Base-by-base conservation (phyloP, 345 rosid genomes). In the Gossypium ekmanianum region DNA sequence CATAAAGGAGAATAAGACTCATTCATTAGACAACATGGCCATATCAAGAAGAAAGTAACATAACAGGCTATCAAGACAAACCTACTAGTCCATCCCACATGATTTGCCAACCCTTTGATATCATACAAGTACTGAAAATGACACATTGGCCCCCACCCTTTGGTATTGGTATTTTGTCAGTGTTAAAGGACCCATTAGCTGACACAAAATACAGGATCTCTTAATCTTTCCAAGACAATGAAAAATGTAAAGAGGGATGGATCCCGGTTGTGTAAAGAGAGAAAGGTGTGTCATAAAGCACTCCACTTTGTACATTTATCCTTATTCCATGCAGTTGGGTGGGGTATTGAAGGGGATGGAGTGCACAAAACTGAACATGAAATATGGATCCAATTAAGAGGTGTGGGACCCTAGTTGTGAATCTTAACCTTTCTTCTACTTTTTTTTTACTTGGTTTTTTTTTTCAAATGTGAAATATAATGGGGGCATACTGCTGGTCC, bases 251-350 rank as follows among this genome's bases (percentile, higher is more conserved):
- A 48, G 20, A 12, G 54, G n/a, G 16, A 13, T 13, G 20, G 81
- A 69, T 12, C 77, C 78, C 80, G 47, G 52, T 7, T 18, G 56
- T 74, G 73, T 69, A 79, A 79, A 74, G 81, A 18, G 61, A 50
- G 74, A 64, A 82, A 77, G 77, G 76, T 20, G 68, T 74, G 71
- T 64, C 79, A 75, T 75, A 62, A 80, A 77, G 79, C 59, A 55
- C 57, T 41, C 76, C 71, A 56, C 74, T 75, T 76, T 41, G 48
- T 20, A 57, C 61, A 74, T 74, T 50, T 73, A 44, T 72, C 79
- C 71, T 68, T 73, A 54, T 72, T 66, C 80, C 85, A 52, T 57
- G 74, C 61, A 77, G 75, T 58, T 74, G 62, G 58, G 68, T 50
- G 79, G 74, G 65, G 59, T 59, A 72, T 73, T 63, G 61, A 48